These are phyloP conservation scores for Spinellus fusiger DNA, from an alignment of 192 early-diverging fungal genomes.

Conservation along the genomic window DNA sequence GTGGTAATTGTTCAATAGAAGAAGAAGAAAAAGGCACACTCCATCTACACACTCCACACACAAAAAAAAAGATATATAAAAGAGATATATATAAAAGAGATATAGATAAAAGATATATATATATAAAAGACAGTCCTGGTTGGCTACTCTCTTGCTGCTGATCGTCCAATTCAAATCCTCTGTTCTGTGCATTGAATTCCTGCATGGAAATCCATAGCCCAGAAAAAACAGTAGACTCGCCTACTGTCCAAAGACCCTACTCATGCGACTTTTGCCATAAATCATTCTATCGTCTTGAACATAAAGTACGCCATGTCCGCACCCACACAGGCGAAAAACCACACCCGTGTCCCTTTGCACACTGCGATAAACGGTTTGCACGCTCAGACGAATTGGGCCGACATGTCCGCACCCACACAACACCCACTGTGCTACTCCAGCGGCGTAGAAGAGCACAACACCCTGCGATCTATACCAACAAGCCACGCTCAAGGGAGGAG, in stretches of 20 bases:
- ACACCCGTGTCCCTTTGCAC: conserved; percentile 59
- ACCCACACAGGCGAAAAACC: conserved; percentile 85
- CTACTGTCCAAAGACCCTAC: conserved; percentile 47
- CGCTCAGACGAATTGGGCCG: conserved; percentile 68
- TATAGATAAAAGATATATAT: too few species aligned
- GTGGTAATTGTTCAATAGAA: too few species aligned
- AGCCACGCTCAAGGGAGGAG: conserved; percentile 19
- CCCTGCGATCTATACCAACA: conserved; percentile 7
- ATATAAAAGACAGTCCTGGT: too few species aligned
- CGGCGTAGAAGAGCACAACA: conserved; percentile 18
- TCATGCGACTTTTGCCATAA: conserved; percentile 54
- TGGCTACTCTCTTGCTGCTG: too few species aligned
- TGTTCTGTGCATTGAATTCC: too few species aligned
- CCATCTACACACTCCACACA: too few species aligned
- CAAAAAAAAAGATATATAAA: too few species aligned
- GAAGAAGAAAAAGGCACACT: too few species aligned
- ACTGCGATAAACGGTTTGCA: conserved; percentile 75
- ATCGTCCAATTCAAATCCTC: too few species aligned
- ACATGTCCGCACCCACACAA: conserved; percentile 40
- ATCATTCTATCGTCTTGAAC: conserved; percentile 74
- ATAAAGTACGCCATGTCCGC: conserved; percentile 77
- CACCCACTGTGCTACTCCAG: conserved; percentile 29
- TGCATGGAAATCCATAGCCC: too few species aligned
- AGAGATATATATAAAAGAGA: too few species aligned
- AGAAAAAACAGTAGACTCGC: too few species aligned